Conservation (phyloP, 345 rosid genomes). For the Acer campestre region DNA sequence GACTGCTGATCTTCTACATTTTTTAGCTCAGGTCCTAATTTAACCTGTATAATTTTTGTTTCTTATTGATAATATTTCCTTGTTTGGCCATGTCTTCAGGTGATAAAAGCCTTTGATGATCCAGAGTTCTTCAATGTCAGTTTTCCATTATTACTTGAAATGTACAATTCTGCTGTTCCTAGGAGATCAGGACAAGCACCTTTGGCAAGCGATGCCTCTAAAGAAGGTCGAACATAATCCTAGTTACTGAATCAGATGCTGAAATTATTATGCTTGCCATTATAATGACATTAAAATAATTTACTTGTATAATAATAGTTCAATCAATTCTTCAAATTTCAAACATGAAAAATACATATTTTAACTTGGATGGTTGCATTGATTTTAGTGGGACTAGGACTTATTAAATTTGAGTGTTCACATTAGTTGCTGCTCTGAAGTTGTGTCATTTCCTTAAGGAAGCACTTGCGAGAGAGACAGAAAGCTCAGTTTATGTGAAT, state of each 20-base stretch:
- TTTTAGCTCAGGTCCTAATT: background rate
- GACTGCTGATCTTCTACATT: constrained; percentile 9
- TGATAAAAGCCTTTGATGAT: constrained; percentile 70
- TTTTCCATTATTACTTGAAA: constrained; percentile 71
- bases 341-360: no score
- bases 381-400: background rate
- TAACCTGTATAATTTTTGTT: background rate
- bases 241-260: constrained; percentile 13
- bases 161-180: constrained; percentile 58
- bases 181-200: constrained; percentile 42
- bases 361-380: background rate
- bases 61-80: background rate
- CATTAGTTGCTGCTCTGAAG: background rate
- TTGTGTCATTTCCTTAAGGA: background rate
- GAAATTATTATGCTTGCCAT: background rate
- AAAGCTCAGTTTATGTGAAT: no score
- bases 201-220: constrained; percentile 45
- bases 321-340: background rate
- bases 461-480: background rate
- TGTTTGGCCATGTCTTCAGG: constrained; percentile 41
- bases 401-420: background rate
- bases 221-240: constrained; percentile 55
- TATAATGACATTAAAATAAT: background rate
- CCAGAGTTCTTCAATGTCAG: constrained; percentile 71
- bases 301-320: no score